Percentiles rank a stretch among this genome's conserved stretches.
Conservation (phyloP, 805 yeast genomes). For the Cyberlindnera japonica region DNA sequence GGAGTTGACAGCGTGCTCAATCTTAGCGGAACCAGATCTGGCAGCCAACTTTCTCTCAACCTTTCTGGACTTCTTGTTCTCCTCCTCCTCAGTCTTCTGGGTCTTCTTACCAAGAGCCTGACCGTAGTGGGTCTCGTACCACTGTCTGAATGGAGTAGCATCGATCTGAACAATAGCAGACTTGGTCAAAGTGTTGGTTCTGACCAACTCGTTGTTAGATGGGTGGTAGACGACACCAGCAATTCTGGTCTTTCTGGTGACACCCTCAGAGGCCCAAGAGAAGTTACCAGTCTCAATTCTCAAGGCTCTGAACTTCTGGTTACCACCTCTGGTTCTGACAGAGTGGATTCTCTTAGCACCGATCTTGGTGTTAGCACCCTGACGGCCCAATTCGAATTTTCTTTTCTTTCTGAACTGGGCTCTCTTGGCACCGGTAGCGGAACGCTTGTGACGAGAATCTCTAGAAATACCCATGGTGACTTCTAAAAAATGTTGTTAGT, state of each 20-base stretch:
- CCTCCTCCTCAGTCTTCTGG: constrained; percentile 51
- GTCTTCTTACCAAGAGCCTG: constrained; percentile 84
- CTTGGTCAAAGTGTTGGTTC: constrained; percentile 99
- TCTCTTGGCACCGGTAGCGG: constrained; percentile 99
- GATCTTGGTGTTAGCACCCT: constrained; percentile 98
- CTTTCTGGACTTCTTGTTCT: constrained; percentile 65
- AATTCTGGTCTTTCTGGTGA: constrained; percentile 98
- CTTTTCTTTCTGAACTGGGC: constrained; percentile 99
- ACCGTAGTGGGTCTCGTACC: constrained; percentile 99
- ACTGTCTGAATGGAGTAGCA: constrained; percentile 99
- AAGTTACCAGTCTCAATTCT: constrained; percentile 99
- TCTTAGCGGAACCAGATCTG: constrained; percentile 80
- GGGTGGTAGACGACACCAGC: constrained; percentile 98
- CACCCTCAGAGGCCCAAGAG: constrained; percentile 99
- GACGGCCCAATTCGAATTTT: constrained; percentile 99
- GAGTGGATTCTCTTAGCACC: constrained; percentile 98
- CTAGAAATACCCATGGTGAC: constrained; percentile 98
- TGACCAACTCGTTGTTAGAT: constrained; percentile 98
- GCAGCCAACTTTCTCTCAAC: constrained; percentile 90
- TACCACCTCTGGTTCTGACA: constrained; percentile 99
- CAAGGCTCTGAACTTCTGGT: constrained; percentile 99
- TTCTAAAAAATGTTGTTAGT: constrained; percentile 17
- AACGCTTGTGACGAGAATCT: constrained; percentile 99
- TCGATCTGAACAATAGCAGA: constrained; percentile 98
- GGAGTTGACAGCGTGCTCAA: constrained; percentile 86